Base-by-base conservation (phyloP, 73 alveolate species). In the Symbiodinium natans region DNA sequence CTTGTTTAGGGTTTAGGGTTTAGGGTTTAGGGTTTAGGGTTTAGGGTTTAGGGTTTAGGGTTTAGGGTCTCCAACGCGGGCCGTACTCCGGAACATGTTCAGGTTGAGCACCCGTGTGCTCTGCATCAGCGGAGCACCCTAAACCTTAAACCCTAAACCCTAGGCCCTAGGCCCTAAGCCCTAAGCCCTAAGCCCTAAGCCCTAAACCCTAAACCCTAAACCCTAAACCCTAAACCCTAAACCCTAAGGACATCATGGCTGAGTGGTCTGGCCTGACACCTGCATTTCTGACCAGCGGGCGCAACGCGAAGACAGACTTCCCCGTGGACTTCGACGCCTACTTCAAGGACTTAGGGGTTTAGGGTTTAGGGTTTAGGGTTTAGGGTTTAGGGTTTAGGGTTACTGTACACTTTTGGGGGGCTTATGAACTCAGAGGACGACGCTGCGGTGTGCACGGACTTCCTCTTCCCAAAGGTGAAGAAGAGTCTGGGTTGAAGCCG, bases 281-380 rank as follows among this genome's bases (percentile, higher is more conserved):
- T 19, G 73, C 95, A 0, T 88, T 88, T 40, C 95, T 88, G 48
- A 88, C 95, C 2, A 34, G 39, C 33, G 95, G 95, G n/a, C 84
- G 95, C 46, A 88, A 88, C 42, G 95, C 95, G 27, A 88, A 88
- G 73, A 59, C 95, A 0, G 95, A 88, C 86, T 88, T 88, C 71
- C 95, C 95, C 6, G 86, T 56, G 86, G 95, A 88, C 95, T 88
- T 33, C 33, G 73, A 56, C 54, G 95, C 95, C 10, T 88, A 88
- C 95, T 88, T 88, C 42, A 39, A 29, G 27, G 93, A 84, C 17
- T 73, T 43, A 31, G 93, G 41, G 77, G 93, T 43, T 29, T 73
- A 15, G 71, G 6, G 36, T 21, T 15, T 23, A 63, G 39, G 34
- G 43, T n/a, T 52, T 63, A 63, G 82, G 9, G 34, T 25, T 63